These are phyloP conservation scores for Ormosia semicastrata DNA, from an alignment of 306 rosid genomes.

Conservation along the genomic window DNA sequence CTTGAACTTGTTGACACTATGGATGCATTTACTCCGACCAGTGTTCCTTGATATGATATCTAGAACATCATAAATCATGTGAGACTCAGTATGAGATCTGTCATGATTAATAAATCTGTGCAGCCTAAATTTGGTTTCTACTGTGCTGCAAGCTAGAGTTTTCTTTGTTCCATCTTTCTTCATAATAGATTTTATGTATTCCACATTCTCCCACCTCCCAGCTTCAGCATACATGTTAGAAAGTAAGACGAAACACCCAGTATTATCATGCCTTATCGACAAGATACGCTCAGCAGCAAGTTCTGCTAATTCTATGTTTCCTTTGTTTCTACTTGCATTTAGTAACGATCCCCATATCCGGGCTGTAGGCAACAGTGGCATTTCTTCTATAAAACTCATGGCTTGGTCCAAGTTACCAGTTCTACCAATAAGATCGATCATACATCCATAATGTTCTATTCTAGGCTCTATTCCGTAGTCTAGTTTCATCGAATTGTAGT, in stretches of 20 bases:
- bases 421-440: constrained; percentile 57
- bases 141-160: constrained; percentile 41
- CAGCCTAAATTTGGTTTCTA: constrained; percentile 33
- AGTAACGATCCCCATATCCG: constrained; percentile 65
- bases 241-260: constrained; percentile 53
- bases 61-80: constrained; percentile 39
- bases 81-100: constrained; percentile 40
- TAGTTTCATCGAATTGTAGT: constrained; percentile 42
- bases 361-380: constrained; percentile 50
- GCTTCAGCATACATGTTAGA: constrained; percentile 62
- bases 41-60: constrained; percentile 34
- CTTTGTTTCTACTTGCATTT: constrained; percentile 49
- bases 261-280: constrained; percentile 42
- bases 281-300: constrained; percentile 45
- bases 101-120: constrained; percentile 44
- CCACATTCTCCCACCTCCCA: constrained; percentile 51
- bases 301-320: constrained; percentile 53
- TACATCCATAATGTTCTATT: constrained; percentile 63
- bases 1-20: constrained; percentile 39
- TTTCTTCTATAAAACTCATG: constrained; percentile 45
- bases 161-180: constrained; percentile 36
- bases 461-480: constrained; percentile 49
- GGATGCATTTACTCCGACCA: constrained; percentile 25
- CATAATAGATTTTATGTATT: constrained; percentile 42
- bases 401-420: constrained; percentile 46